These are phyloP conservation scores for Waitea zeae DNA, from an alignment of 1,284 basidiomycete species.

Conservation along the genomic window DNA sequence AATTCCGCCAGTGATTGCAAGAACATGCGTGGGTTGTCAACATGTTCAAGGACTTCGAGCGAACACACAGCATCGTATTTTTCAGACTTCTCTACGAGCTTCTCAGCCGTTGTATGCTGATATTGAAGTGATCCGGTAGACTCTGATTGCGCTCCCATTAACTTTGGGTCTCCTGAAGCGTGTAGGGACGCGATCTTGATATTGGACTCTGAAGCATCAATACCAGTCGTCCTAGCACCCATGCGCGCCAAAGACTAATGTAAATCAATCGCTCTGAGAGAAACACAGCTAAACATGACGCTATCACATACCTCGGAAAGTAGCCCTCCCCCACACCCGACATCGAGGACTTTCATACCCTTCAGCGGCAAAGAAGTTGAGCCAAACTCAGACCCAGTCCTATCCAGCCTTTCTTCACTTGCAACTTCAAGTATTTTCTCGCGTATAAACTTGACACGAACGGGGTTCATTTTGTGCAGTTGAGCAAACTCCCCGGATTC, in stretches of 20 bases:
- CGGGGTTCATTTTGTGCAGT: conserved; percentile 92
- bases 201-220: conserved; percentile 84
- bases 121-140: conserved; percentile 40
- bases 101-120: conserved; percentile 68
- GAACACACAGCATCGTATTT: conserved; percentile 89
- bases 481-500: conserved; percentile 83
- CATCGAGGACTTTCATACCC: conserved; percentile 61
- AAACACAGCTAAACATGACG: conserved; percentile 4
- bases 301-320: conserved; percentile 75
- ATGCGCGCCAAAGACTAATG: conserved; percentile 69
- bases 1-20: conserved; percentile 67
- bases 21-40: conserved; percentile 81
- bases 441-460: conserved; percentile 71
- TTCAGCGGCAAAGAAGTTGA: conserved; percentile 22
- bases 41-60: conserved; percentile 98
- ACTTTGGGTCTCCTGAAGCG: conserved; percentile 67
- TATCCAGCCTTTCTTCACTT: conserved; percentile 32
- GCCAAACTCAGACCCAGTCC: conserved; percentile 13
- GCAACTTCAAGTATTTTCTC: conserved; percentile 54
- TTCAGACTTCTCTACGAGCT: conserved; percentile 38
- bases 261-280: not conserved
- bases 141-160: no score
- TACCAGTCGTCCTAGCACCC: conserved; percentile 73
- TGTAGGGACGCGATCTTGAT: conserved; percentile 78
- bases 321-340: conserved; percentile 93